phyloP scores from a whole-genome alignment of 371 early-diverging fungal species.

The Enterocytospora artemiae region DNA sequence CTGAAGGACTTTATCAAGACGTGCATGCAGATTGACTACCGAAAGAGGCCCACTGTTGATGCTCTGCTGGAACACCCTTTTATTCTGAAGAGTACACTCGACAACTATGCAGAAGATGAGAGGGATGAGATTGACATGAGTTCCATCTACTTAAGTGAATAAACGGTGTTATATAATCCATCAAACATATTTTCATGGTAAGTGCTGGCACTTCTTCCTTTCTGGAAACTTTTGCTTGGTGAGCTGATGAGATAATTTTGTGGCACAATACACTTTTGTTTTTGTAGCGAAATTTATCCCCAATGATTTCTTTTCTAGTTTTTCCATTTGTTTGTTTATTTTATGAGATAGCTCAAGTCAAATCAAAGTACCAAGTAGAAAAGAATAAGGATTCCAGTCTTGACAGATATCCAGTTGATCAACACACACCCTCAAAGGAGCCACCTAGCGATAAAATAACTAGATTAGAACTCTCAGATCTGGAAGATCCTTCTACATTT shows the following conservation, averaged over 20 bases:
- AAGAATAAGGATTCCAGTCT: too few relatives aligned
- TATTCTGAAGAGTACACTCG: conserved; percentile 30
- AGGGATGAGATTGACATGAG: too few relatives aligned
- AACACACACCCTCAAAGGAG: background rate
- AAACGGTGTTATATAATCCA: too few relatives aligned
- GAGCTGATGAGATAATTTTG: too few relatives aligned
- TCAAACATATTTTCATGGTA: too few relatives aligned
- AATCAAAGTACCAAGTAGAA: too few relatives aligned
- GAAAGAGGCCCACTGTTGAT: conserved; percentile 48
- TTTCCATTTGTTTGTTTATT: background rate
- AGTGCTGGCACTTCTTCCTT: too few relatives aligned
- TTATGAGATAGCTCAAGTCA: background rate
- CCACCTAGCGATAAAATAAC: background rate
- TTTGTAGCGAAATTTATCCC: background rate
- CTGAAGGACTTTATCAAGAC: conserved; percentile 50
- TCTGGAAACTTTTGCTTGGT: too few relatives aligned
- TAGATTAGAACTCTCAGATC: conserved; percentile 6
- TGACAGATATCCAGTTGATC: background rate
- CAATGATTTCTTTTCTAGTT: background rate
- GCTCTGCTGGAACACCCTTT: conserved; percentile 55
- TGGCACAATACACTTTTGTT: background rate
- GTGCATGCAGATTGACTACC: conserved; percentile 45
- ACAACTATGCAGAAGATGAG: too few relatives aligned
- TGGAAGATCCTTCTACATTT: conserved; percentile 22
- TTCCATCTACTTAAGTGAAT: too few relatives aligned